Conservation (phyloP, 1,139 yeast genomes). For the Diutina pseudorugosa region DNA sequence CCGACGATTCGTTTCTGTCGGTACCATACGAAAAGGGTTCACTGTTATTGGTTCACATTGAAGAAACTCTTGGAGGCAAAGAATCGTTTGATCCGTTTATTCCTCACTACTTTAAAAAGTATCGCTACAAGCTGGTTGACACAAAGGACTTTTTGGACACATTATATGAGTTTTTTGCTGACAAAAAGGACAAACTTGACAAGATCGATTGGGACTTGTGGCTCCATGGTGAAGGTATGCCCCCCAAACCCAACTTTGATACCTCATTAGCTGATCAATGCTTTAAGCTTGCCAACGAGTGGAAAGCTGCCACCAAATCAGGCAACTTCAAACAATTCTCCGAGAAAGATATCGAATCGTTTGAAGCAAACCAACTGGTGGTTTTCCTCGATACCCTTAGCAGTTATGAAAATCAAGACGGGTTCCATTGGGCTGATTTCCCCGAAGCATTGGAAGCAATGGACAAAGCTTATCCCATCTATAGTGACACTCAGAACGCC, state of each 20-base stretch:
- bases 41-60: conserved; percentile 64
- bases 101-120: conserved; percentile 62
- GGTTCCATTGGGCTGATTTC: conserved; percentile 27
- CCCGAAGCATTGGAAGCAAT: conserved; percentile 26
- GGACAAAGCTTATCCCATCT: conserved; percentile 30
- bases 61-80: conserved; percentile 46
- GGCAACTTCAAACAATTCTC: conserved; percentile 10
- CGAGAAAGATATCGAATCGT: conserved; percentile 34
- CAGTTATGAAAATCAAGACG: conserved; percentile 19
- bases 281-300: conserved; percentile 48
- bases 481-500: conserved; percentile 50
- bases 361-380: conserved; percentile 66
- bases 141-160: conserved; percentile 72
- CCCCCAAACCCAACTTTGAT: conserved; percentile 74
- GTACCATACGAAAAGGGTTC: conserved; percentile 92
- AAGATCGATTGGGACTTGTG: conserved; percentile 75
- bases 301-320: conserved; percentile 29
- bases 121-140: conserved; percentile 60
- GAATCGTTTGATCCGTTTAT: conserved; percentile 66
- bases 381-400: conserved; percentile 62
- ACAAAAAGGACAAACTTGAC: conserved; percentile 40
- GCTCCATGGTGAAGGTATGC: conserved; percentile 76
- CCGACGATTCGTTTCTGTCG: conserved; percentile 80
- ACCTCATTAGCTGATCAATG: conserved; percentile 69
- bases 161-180: conserved; percentile 49